These are phyloP conservation scores for Domatiomyces globalis DNA, from an alignment of 2,329 filamentous ascomycete species.

Conservation along the genomic window DNA sequence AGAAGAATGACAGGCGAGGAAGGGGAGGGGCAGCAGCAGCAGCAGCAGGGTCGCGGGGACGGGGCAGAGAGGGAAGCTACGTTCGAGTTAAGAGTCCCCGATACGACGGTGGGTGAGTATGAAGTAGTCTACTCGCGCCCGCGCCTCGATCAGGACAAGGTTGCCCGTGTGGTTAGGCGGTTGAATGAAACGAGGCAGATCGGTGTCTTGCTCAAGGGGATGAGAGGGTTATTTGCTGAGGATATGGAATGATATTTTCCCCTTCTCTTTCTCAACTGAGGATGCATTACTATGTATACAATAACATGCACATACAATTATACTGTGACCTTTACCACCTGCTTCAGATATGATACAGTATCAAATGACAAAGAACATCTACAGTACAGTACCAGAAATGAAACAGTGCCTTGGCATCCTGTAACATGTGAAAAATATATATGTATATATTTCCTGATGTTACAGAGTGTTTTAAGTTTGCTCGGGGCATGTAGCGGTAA, in stretches of 20 bases:
- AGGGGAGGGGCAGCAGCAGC: conserved; percentile 42
- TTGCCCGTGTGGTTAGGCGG: conserved; percentile 41
- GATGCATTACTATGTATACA: too few relatives aligned
- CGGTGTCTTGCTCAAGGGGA: conserved; percentile 46
- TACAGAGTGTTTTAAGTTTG: too few relatives aligned
- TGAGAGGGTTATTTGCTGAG: conserved; percentile 46
- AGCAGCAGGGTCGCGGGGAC: neutral
- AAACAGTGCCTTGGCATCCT: too few relatives aligned
- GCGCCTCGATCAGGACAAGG: conserved; percentile 40
- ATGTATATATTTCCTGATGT: too few relatives aligned
- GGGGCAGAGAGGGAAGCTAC: conserved; percentile 62
- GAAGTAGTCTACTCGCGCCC: conserved; percentile 68
- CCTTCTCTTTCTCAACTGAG: too few relatives aligned
- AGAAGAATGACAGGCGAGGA: conserved; percentile 32
- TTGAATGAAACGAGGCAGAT: conserved; percentile 49
- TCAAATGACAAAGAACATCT: too few relatives aligned
- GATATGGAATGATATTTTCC: conserved; percentile 32
- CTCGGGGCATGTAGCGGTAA: too few relatives aligned
- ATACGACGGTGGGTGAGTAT: conserved; percentile 69
- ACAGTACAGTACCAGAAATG: too few relatives aligned
- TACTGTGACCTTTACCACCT: too few relatives aligned
- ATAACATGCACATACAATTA: too few relatives aligned
- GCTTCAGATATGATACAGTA: too few relatives aligned
- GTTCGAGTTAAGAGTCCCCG: conserved; percentile 57
- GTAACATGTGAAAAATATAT: too few relatives aligned